phyloP scores from a whole-genome alignment of 495 filamentous ascomycete genomes.

The Hyaloscypha finlandica region DNA sequence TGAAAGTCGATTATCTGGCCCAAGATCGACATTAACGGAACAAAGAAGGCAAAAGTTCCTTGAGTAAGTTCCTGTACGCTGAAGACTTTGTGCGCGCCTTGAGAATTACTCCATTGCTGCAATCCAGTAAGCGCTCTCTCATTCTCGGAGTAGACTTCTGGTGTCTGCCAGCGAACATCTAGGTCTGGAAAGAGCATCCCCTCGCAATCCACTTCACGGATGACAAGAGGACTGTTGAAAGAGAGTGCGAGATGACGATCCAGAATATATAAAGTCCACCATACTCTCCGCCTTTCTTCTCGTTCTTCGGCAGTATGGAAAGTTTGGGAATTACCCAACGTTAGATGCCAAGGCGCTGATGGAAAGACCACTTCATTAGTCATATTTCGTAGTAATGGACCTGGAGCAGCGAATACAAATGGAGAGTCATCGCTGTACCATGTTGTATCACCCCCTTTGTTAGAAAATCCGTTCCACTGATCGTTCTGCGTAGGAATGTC shows the following conservation, averaged over 20 bases:
- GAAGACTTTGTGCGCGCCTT: no score
- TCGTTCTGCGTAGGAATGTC: no score
- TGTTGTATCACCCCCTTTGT: no score
- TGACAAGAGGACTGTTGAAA: constrained; percentile 48
- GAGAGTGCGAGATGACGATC: constrained; percentile 53
- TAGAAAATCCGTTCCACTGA: no score
- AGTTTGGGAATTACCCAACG: no score
- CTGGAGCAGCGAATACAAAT: no score
- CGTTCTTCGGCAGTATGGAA: constrained; percentile 36
- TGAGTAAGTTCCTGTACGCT: constrained; percentile 28
- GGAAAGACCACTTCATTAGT: no score
- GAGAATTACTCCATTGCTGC: no score
- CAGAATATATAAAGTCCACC: constrained; percentile 54
- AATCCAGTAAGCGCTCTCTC: constrained; percentile 51
- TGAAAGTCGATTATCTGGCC: constrained; percentile 87
- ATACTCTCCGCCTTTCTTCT: constrained; percentile 51
- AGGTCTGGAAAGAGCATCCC: constrained; percentile 69
- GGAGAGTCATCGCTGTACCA: no score
- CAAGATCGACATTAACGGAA: constrained; percentile 86
- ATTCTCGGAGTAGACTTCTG: constrained; percentile 74
- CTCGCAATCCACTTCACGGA: constrained; percentile 49
- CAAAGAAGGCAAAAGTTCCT: constrained; percentile 86
- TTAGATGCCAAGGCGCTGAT: no score
- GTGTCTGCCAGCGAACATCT: constrained; percentile 58
- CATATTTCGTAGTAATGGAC: no score